Base-by-base conservation (phyloP, 345 rosid species). In the Hibiscus syriacus region DNA sequence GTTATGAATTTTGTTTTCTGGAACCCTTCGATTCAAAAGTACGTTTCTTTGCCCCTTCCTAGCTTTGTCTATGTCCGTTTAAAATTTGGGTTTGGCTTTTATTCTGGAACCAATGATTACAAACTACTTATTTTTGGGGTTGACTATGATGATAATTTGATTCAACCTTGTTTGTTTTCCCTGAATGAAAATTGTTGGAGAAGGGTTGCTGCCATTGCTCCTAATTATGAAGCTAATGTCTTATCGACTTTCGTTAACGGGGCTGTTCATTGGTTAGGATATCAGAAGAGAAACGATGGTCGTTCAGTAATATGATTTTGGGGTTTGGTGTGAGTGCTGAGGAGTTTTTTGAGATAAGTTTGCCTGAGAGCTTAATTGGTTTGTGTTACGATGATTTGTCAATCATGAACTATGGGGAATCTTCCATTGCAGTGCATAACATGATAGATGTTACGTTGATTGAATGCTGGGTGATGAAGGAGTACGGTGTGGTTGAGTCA, bases 21-120 rank as follows among this genome's bases (percentile, higher is more conserved):
- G 64, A 59, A 59, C 36, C 64, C 64, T 34, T 59, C 45, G 1
- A 59, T 59, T 34, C 64, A 59, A 8, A 59, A 32, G n/a, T 17
- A 59, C 26, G 19, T 59, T 17, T 17, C 14, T 7, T 34, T 59
- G 45, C 45, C 45, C 14, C 1, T 9, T 1, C 45, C 26, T 0
- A 10, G 6, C 8, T 12, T 25, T 23, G 1, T n/a, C n/a, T 25
- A 30, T n/a, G 14, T 0, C 6, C 19, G 8, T 58, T 17, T 5
- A 8, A n/a, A 0, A 3, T 32, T 8, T 6, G 64, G 64, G 36
- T 59, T 59, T 59, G 64, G 64, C 45, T 59, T 59, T 59, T 45
- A 59, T 59, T 34, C 26, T 2, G 9, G 16, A 59, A 59, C 3
- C 3, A 32, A 19, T 32, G 64, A 59, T 19, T 34, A 34, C 45